Evolutionary conservation across 2,329 filamentous ascomycete species (phyloP), one percentile per base, ranked within the genome.

Genomic region (Escovopsis weberi): DNA sequence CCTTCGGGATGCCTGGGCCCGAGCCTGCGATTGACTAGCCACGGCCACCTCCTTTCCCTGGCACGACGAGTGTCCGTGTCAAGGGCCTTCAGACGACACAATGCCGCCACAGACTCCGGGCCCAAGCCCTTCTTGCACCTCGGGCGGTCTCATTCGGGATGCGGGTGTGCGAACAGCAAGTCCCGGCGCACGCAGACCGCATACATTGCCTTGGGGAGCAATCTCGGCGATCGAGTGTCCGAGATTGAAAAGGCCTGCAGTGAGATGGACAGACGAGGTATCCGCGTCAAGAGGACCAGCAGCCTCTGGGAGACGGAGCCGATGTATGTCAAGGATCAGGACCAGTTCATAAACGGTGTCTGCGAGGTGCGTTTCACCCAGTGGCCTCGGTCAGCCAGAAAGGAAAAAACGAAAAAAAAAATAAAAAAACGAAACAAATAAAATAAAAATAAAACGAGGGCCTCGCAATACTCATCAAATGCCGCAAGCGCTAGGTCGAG

Each of bases 271-370:
- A 66, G 69, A 37, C 69, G 75, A 19, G 79, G 78, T 32, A 85
- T 96, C 56, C 75, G 64, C 42, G 74, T 98, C 34, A 72, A 77
- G 54, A 72, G 80, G 53, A 94, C 89, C 0, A 96, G 89, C 59
- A 82, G 79, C 47, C 68, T 98, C 3, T 98, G 91, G 74, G 87
- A 96, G 65, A 98, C 89, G 4, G 79, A 85, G 53, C 86, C 91
- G 19, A 98, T 98, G 91, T 98, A 98, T 61, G 83, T 95, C 49
- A 67, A 83, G 48, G 82, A 95, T 48, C 91, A 98, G 60, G 79
- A 80, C 48, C 75, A 76, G 28, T 98, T 98, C 57, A 67, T 95
- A 39, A 98, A 98, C 58, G 91, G 87, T 18, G 88, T 80, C 44
- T 94, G 86, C 60, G 85, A 94, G 78, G 87, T 93, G 26, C 23